phyloP scores from a whole-genome alignment of 176 grass and related monocot species.

The Phoenix roebelenii region DNA sequence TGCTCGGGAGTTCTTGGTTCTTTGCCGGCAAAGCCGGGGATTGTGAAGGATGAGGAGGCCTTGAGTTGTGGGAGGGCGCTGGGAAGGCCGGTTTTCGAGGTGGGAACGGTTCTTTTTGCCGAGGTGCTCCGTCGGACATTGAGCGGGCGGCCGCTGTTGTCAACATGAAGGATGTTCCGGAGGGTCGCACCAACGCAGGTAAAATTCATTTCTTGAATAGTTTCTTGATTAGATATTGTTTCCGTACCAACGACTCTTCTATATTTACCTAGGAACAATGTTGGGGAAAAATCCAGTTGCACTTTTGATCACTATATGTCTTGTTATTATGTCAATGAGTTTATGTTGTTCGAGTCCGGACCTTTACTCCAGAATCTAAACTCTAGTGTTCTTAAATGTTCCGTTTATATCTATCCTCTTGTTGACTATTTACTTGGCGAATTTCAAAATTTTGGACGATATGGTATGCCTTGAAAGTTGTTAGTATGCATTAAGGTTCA shows the following conservation, averaged over 20 bases:
- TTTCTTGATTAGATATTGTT: neutral
- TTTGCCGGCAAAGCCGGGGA: slow-evolving; percentile 35
- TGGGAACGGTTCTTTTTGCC: slow-evolving; percentile 64
- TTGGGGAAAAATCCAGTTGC: no score
- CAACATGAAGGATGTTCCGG: slow-evolving; percentile 61
- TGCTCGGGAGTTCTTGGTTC: slow-evolving; percentile 3
- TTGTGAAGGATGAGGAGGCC: slow-evolving; percentile 22
- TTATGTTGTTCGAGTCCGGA: no score
- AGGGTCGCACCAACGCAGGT: slow-evolving; percentile 19
- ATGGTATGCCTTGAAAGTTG: no score
- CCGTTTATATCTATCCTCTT: no score
- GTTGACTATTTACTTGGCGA: no score
- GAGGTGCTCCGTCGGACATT: slow-evolving; percentile 75
- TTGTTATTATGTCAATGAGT: no score
- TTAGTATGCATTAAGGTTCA: no score
- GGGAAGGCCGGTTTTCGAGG: slow-evolving; percentile 37
- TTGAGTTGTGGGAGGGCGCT: slow-evolving; percentile 5
- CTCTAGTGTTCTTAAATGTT: no score
- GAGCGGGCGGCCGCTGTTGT: slow-evolving; percentile 71
- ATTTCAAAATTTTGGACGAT: no score
- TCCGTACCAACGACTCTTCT: neutral
- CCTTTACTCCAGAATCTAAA: no score
- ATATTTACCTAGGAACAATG: neutral
- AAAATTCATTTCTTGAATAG: slow-evolving; percentile 15
- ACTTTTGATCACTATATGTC: no score